Evolutionary conservation across 257 asterid species (phyloP).

Genomic region (Gardenia jasminoides): DNA sequence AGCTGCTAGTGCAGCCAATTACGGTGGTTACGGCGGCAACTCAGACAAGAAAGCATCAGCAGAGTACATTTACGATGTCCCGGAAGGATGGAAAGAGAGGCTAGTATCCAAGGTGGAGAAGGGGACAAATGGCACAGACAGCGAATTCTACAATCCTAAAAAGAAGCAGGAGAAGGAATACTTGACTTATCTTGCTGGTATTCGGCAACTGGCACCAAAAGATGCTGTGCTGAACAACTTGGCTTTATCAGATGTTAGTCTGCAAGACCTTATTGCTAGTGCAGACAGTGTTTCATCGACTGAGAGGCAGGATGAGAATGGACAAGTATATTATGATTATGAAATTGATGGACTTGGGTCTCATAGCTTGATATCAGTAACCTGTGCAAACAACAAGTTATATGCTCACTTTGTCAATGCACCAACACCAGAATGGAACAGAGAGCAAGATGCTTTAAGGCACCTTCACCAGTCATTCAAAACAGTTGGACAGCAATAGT

Average conservation of each 20-base stretch:
- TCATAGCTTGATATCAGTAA: slow-evolving; percentile 84
- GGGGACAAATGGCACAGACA: slow-evolving; percentile 93
- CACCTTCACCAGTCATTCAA: slow-evolving; percentile 83
- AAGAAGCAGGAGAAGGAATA: slow-evolving; percentile 80
- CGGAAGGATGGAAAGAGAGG: slow-evolving; percentile 88
- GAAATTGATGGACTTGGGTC: slow-evolving; percentile 71
- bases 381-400: slow-evolving; percentile 85
- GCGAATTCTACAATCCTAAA: slow-evolving; percentile 88
- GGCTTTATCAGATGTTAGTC: slow-evolving; percentile 78
- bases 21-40: slow-evolving; percentile 91
- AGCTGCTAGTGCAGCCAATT: slow-evolving; percentile 94
- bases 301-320: slow-evolving; percentile 72
- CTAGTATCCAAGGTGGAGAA: slow-evolving; percentile 72
- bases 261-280: slow-evolving; percentile 77
- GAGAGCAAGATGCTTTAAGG: slow-evolving; percentile 62
- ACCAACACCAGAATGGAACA: slow-evolving; percentile 77
- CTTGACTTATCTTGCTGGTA: slow-evolving; percentile 73
- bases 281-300: slow-evolving; percentile 69
- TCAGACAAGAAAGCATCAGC: slow-evolving; percentile 88
- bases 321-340: slow-evolving; percentile 77
- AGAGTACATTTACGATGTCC: slow-evolving; percentile 89
- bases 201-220: slow-evolving; percentile 69
- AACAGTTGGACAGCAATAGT: slow-evolving; percentile 52
- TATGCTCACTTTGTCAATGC: slow-evolving; percentile 96
- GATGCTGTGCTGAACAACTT: slow-evolving; percentile 67